Evolutionary conservation across 116 monocot species (phyloP).

Genomic region (Dioscorea cayenensis): DNA sequence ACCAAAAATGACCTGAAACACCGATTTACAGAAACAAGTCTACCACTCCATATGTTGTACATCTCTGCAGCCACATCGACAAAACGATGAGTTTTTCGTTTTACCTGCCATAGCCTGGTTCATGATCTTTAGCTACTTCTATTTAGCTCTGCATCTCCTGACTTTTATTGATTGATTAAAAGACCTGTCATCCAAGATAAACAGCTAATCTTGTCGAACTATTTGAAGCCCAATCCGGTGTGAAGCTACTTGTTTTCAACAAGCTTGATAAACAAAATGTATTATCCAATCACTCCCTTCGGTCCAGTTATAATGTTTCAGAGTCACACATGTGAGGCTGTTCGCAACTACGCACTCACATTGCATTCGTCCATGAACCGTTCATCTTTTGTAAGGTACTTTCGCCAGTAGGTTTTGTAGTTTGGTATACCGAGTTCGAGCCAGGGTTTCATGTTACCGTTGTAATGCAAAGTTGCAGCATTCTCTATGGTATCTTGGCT

Average conservation of each 20-base stretch:
- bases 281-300: too few relatives aligned
- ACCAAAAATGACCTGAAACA: not conserved
- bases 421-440: constrained; percentile 55
- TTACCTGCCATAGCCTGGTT: not conserved
- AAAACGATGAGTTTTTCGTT: too few relatives aligned
- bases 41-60: not conserved
- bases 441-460: constrained; percentile 78
- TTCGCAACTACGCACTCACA: constrained; percentile 29
- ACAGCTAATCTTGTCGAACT: too few relatives aligned
- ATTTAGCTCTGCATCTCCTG: too few relatives aligned
- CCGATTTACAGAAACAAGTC: not conserved
- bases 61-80: too few relatives aligned
- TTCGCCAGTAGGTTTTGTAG: constrained; percentile 51
- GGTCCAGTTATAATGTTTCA: constrained; percentile 61
- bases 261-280: too few relatives aligned
- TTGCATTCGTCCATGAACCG: constrained; percentile 65
- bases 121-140: not conserved
- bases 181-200: too few relatives aligned
- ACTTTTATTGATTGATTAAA: too few relatives aligned
- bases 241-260: too few relatives aligned
- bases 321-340: too few relatives aligned
- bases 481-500: constrained; percentile 13
- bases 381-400: constrained; percentile 36
- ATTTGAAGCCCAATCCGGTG: too few relatives aligned
- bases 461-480: constrained; percentile 42